These are phyloP conservation scores for Aspergillus conjunctus DNA, from an alignment of 495 filamentous ascomycete genomes.

Conservation along the genomic window DNA sequence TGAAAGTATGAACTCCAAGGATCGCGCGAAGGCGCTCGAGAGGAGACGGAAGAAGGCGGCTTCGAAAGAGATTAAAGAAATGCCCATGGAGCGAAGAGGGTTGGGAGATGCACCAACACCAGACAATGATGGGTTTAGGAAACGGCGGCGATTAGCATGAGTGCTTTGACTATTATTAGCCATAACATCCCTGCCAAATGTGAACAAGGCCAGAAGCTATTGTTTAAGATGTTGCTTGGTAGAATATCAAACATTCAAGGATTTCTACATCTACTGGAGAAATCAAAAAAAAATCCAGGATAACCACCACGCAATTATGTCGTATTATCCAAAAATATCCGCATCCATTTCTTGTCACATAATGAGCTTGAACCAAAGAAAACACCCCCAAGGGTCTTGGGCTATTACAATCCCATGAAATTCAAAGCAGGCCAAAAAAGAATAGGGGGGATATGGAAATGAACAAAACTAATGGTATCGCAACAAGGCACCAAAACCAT, in stretches of 20 bases:
- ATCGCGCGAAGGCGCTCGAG: conserved; percentile 79
- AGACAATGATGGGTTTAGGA: conserved; percentile 26
- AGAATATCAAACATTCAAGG: not conserved
- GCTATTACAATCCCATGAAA: conserved; percentile 1
- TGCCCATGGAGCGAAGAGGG: conserved; percentile 68
- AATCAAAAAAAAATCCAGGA: not conserved
- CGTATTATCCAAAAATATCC: conserved; percentile 25
- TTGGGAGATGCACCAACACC: conserved; percentile 29
- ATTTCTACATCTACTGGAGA: conserved; percentile 4
- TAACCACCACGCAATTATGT: conserved; percentile 18
- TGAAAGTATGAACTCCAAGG: conserved; percentile 73
- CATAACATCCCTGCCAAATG: too few species aligned
- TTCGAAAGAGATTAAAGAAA: conserved; percentile 74
- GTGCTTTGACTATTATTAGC: not conserved
- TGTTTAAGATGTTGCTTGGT: too few species aligned
- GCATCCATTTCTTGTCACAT: conserved; percentile 13
- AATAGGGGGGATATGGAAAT: conserved; percentile 20
- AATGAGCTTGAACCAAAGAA: conserved; percentile 18
- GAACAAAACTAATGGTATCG: conserved; percentile 25
- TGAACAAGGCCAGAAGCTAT: too few species aligned
- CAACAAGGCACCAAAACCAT: conserved; percentile 22
- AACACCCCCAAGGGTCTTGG: not conserved
- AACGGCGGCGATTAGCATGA: conserved; percentile 40
- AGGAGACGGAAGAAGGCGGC: conserved; percentile 81
- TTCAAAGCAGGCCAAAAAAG: conserved; percentile 16